Base-by-base conservation (phyloP, 306 rosid species). In the Gynostemma pentaphyllum region DNA sequence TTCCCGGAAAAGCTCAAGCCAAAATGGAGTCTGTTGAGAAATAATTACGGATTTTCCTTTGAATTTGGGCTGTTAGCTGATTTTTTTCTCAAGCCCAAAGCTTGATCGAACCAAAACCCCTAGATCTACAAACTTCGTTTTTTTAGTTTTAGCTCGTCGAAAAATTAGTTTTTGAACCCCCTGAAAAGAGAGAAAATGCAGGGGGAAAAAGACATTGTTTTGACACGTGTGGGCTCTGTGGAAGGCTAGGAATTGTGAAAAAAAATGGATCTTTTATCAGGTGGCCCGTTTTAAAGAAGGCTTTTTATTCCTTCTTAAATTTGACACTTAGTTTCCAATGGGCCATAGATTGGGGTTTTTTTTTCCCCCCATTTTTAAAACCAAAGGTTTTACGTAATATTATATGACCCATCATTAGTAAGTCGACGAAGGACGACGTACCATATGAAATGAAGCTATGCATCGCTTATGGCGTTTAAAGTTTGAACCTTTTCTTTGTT, bases 21-120 rank as follows among this genome's bases (percentile, higher is more conserved):
- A n/a, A n/a, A n/a, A n/a, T n/a, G n/a, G n/a, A n/a, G n/a, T 22
- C n/a, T 60, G 49, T 39, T 60, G 24, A 14, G 48, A 22, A 15
- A 1, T 60, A 34, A 40, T 22, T n/a, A 21, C 63, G 68, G 74
- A 32, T 32, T 27, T 54, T 64, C 44, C 49, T 77, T 60, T 60
- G 66, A 57, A n/a, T 40, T 48, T 60, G 49, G 66, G 66, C 34
- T 60, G 14, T 60, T 60, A 37, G 19, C 81, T 82, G 77, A 77
- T 75, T 16, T 34, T 60, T 71, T 80, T 62, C 1, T 50, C 12
- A 27, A 40, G 45, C 22, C 22, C 42, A 41, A 74, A 69, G 76
- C 67, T 70, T 21, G 68, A 73, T 82, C 47, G 47, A 40, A 60
- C 66, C 73, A 16, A 72, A 60, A n/a, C n/a, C 45, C 60, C 32